phyloP scores from a whole-genome alignment of 495 filamentous ascomycete species.

The Lepidopterella palustris region DNA sequence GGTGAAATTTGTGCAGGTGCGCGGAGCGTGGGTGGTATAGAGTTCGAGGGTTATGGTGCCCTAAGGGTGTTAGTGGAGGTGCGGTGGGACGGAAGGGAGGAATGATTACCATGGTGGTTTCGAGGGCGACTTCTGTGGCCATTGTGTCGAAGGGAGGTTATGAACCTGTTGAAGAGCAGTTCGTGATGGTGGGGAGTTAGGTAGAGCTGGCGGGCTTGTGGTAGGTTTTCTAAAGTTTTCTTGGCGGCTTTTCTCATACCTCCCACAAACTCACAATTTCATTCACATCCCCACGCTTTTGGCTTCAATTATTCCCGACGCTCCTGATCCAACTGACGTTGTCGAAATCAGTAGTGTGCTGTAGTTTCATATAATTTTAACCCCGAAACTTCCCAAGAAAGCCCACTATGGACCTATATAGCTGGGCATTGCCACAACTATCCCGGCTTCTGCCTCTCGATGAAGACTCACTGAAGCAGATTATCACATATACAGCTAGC shows the following conservation, averaged over 20 bases:
- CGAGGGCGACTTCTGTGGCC: constrained; percentile 68
- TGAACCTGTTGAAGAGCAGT: too few relatives aligned
- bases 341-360: too few relatives aligned
- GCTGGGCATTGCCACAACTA: constrained; percentile 61
- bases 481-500: constrained; percentile 69
- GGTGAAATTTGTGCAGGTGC: constrained; percentile 85
- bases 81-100: background rate
- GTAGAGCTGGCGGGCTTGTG: too few relatives aligned
- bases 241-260: too few relatives aligned
- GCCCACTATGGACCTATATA: constrained; percentile 22
- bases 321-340: too few relatives aligned
- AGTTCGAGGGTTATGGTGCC: constrained; percentile 83
- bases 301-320: too few relatives aligned
- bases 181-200: too few relatives aligned
- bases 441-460: constrained; percentile 75
- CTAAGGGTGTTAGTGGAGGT: constrained; percentile 36
- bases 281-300: too few relatives aligned
- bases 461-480: constrained; percentile 70
- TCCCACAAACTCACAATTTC: too few relatives aligned
- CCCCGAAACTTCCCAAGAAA: background rate
- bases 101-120: constrained; percentile 67
- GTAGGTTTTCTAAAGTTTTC: too few relatives aligned
- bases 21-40: constrained; percentile 73
- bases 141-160: too few relatives aligned
- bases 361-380: too few relatives aligned